Evolutionary conservation across 1,139 yeast species (phyloP).

Genomic region (Lodderomyces theae): DNA sequence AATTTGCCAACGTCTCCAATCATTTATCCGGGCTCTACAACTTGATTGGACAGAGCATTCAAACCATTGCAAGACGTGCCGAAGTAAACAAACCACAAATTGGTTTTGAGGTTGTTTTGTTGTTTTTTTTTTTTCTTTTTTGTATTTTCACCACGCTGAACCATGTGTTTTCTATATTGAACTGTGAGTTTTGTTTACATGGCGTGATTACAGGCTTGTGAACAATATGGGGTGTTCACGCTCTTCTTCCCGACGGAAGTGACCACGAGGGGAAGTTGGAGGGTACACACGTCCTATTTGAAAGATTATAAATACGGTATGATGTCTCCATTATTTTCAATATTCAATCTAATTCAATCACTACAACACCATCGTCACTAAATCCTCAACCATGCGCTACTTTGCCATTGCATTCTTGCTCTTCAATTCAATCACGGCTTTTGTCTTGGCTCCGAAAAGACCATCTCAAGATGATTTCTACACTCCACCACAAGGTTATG

Average conservation of each 20-base stretch:
- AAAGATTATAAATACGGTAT: background rate
- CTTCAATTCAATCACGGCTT: background rate
- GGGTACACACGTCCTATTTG: too few species aligned
- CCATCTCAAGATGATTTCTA: constrained; percentile 23
- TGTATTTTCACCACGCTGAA: too few species aligned
- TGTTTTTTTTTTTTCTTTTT: too few species aligned
- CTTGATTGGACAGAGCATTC: background rate
- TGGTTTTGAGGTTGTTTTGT: too few species aligned
- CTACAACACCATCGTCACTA: background rate
- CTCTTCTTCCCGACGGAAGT: too few species aligned
- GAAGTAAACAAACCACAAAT: background rate
- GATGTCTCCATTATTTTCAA: background rate
- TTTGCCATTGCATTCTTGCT: constrained; percentile 2
- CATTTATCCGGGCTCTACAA: too few species aligned
- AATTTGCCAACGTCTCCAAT: too few species aligned
- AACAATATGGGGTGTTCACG: background rate
- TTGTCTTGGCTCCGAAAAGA: constrained; percentile 1
- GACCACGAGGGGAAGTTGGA: too few species aligned
- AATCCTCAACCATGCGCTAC: background rate
- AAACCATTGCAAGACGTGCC: background rate
- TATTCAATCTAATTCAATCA: background rate
- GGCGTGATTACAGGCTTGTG: background rate
- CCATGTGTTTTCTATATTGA: background rate
- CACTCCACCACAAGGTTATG: constrained; percentile 21
- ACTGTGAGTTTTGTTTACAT: background rate